Evolutionary conservation across 176 grass and related monocot genomes (phyloP), one percentile per base, ranked within the genome.

Genomic region (Juncus effusus): DNA sequence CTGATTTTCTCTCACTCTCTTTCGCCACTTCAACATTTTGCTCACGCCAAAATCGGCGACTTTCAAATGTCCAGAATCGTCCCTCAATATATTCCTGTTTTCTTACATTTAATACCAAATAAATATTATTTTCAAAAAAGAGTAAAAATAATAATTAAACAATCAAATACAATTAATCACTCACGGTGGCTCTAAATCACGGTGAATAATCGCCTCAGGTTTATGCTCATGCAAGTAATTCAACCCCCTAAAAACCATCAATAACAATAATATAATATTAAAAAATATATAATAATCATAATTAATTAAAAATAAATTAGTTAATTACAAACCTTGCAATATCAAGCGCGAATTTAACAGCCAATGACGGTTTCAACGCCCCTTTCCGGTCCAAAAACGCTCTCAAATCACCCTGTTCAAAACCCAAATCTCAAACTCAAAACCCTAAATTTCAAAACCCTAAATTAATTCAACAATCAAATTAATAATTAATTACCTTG

Each of bases 121-220:
- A 3, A 56, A 77, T 51, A 2, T 61, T 0, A 3, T 15, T 77
- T n/a, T 42, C 2, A 50, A 12, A 42, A 79, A 44, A 65, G n/a
- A 36, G 4, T 19, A 49, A 82, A 36, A 76, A 36, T 16, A 77
- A 64, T 51, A 28, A 28, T 3, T 5, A 37, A 70, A 54, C 59
- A 65, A 51, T 40, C 49, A 54, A 12, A 60, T 56, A 40, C 16
- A 9, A 73, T 10, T 13, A 36, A 56, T 60, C 40, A 86, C 94
- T 99, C 84, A 99, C 94, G 85, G 86, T 64, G 94, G 88, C 64
- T 99, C 88, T 84, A 99, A 88, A 65, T 99, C 88, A 76, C 94
- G 85, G 62, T 99, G 94, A 72, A 99, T 99, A 54, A 99, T 89
- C 53, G 78, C 88, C 77, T 88, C 76, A 52, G 94, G 88, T 84